Evolutionary conservation across 805 yeast genomes (phyloP).

Genomic region (Alloascoidea africana): DNA sequence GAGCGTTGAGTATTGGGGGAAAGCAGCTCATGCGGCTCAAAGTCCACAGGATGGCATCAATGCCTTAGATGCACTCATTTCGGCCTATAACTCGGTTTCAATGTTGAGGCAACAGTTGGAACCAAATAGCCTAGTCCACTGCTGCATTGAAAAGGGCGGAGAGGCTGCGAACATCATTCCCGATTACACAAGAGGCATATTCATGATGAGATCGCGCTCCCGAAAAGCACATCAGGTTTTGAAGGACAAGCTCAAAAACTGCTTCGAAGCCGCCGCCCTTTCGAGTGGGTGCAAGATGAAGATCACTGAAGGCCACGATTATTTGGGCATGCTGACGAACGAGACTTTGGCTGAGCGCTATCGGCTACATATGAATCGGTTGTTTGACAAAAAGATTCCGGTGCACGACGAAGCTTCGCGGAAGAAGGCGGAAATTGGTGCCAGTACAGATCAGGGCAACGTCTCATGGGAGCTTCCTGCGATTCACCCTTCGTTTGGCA

Average conservation of each 20-base stretch:
- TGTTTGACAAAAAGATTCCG: not conserved
- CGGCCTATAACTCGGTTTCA: conserved; percentile 13
- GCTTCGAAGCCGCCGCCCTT: not conserved
- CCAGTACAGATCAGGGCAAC: conserved; percentile 1
- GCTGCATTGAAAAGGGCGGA: conserved; percentile 13
- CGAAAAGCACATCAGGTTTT: not conserved
- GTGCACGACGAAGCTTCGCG: not conserved
- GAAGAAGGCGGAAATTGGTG: not conserved
- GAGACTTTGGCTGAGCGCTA: not conserved
- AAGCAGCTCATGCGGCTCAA: conserved; percentile 17
- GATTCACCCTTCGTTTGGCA: not conserved
- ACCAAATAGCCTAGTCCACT: conserved; percentile 14
- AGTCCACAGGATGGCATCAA: conserved; percentile 17
- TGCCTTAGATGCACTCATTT: conserved; percentile 17
- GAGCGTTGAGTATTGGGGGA: conserved; percentile 13
- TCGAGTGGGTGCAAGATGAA: not conserved
- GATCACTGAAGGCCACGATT: not conserved
- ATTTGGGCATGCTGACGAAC: not conserved
- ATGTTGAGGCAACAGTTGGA: conserved; percentile 16
- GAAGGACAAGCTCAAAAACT: not conserved
- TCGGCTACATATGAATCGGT: not conserved
- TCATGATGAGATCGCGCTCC: not conserved
- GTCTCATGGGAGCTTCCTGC: not conserved
- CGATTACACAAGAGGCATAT: conserved; percentile 11
- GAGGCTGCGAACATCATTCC: conserved; percentile 14